Base-by-base conservation (phyloP, 768 basidiomycete species). In the Amanita muscaria region DNA sequence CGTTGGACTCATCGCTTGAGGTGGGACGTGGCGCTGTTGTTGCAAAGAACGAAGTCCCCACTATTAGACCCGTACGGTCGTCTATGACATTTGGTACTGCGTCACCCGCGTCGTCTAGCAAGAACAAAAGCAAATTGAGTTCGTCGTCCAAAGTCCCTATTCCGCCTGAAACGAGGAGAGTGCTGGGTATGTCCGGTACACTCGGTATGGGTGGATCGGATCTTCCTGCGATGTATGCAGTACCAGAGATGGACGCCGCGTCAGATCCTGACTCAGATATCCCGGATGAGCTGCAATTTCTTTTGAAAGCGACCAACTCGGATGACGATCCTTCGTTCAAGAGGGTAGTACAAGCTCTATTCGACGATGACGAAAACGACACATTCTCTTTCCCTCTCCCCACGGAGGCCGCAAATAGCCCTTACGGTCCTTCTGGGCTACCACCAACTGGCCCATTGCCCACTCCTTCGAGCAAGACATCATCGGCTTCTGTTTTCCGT, bases 191-290 rank as follows among this genome's bases (percentile, higher is more conserved):
- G 61, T 63, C 66, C 11, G 83, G 82, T 0, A 86, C 83, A 0
- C 72, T 87, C 27, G 27, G 27, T 29, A 29, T 12, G 65, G 83
- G 83, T 8, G 75, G 74, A 1, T 77, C 75, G 0, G 66, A 74
- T 38, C 67, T 66, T 3, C 72, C 72, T 18, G 63, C 54, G 21
- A 43, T 43, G 14, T 72, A 71, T 40, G 60, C 59, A 1, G 70
- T 67, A 43, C 64, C 64, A 12, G 70, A 69, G 15, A 51, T 72
- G 6, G 73, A 81, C 29, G n/a, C n/a, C n/a, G 67, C 64, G 2
- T 74, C 74, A 7, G 80, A 86, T 53, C 81, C 75, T 0, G 80
- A 87, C 57, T 83, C 80, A 2, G 85, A 90, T 53, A 83, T 88
- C n/a, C 85, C 88, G 1, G 75, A 83, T 32, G 88, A 89, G 59